These are phyloP conservation scores for Paraphoma sp. DNA, from an alignment of 2,329 filamentous ascomycete genomes.

Conservation along the genomic window DNA sequence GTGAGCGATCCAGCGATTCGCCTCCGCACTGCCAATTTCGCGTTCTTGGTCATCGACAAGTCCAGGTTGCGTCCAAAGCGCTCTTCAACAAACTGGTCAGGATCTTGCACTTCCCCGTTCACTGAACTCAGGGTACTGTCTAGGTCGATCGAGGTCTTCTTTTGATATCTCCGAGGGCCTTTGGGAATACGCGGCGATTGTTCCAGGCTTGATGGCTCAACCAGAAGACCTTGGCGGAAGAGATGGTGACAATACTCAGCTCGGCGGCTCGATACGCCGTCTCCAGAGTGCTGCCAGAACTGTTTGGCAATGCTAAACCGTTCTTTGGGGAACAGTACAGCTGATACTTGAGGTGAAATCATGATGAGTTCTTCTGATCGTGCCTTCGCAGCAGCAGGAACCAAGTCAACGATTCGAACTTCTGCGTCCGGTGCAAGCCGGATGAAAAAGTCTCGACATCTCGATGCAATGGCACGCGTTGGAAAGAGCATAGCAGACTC, in stretches of 20 bases:
- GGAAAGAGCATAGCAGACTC: conserved; percentile 85
- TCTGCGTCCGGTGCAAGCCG: conserved; percentile 62
- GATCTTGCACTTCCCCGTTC: conserved; percentile 65
- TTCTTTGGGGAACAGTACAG: conserved; percentile 72
- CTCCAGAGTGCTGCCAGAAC: conserved; percentile 97
- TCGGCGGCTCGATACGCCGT: conserved; percentile 87
- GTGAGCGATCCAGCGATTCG: conserved; percentile 88
- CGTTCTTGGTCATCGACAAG: conserved; percentile 77
- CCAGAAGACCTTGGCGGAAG: conserved; percentile 72
- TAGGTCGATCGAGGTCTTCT: conserved; percentile 60
- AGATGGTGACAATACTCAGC: conserved; percentile 87
- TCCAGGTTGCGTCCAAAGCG: conserved; percentile 92
- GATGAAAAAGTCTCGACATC: conserved; percentile 77
- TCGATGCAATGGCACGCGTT: conserved; percentile 69
- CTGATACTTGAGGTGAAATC: conserved; percentile 54
- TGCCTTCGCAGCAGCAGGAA: conserved; percentile 64
- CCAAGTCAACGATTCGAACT: conserved; percentile 67
- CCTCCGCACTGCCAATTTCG: conserved; percentile 82
- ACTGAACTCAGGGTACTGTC: conserved; percentile 16
- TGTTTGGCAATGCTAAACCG: conserved; percentile 80
- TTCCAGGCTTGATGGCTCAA: conserved; percentile 53
- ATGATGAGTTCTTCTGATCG: conserved; percentile 54
- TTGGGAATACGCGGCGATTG: conserved; percentile 59
- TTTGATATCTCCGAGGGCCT: conserved; percentile 83
- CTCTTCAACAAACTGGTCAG: conserved; percentile 85